These are phyloP conservation scores for Penicillium soppii DNA, from an alignment of 495 filamentous ascomycete genomes.

Conservation along the genomic window DNA sequence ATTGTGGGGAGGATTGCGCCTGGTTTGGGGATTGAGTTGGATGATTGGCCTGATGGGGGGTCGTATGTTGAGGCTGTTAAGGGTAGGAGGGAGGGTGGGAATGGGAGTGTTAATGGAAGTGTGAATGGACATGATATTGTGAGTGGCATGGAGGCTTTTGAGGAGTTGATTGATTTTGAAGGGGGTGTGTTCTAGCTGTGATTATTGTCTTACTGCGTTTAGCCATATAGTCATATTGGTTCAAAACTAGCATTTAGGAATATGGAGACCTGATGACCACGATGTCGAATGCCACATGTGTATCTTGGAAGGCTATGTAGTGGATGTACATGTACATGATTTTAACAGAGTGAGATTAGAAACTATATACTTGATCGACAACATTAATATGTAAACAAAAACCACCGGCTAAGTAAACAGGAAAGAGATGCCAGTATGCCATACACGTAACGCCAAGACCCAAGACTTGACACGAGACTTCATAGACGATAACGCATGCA, in stretches of 20 bases:
- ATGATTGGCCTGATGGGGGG: constrained; percentile 24
- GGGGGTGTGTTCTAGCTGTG: not conserved
- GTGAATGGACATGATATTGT: not conserved
- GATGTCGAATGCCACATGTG: constrained; percentile 15
- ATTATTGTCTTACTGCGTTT: no score
- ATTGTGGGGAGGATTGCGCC: constrained; percentile 30
- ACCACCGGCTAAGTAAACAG: constrained; percentile 7
- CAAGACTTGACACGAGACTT: not conserved
- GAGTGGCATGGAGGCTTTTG: constrained; percentile 14
- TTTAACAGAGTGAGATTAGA: constrained; percentile 3
- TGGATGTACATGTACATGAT: not conserved
- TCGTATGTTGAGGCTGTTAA: not conserved
- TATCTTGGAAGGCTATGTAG: not conserved
- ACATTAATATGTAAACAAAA: constrained; percentile 10
- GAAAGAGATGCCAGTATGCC: constrained; percentile 7
- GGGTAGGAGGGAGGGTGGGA: not conserved
- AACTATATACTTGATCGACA: constrained; percentile 9
- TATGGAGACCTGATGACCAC: not conserved
- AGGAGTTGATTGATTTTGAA: constrained; percentile 22
- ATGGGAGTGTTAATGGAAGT: not conserved
- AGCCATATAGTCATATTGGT: no score
- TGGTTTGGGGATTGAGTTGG: constrained; percentile 28
- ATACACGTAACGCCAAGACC: constrained; percentile 2
- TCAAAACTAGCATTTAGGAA: no score
- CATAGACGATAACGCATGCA: constrained; percentile 2